Percentiles rank a stretch among this genome's conserved stretches.
These are phyloP conservation scores for Paecilomyces dactylethromorphus DNA, from an alignment of 2,329 filamentous ascomycete genomes.

Conservation along the genomic window DNA sequence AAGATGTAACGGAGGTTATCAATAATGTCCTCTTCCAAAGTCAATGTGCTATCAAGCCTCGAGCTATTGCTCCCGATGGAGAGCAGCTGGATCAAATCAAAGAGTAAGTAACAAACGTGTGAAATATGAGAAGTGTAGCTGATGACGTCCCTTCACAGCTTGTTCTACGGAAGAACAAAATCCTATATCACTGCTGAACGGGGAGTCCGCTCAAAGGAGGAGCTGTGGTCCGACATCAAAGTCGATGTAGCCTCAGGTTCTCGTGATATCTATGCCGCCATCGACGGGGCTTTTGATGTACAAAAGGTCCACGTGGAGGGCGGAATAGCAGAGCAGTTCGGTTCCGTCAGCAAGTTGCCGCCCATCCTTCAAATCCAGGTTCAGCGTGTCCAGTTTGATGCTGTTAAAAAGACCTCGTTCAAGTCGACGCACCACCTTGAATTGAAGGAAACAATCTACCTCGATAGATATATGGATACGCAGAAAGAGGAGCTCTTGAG, in stretches of 20 bases:
- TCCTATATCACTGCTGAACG: slow-evolving; percentile 41
- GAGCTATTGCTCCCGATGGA: slow-evolving; percentile 58
- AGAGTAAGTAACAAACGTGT: slow-evolving; percentile 38
- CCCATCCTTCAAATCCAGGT: slow-evolving; percentile 86
- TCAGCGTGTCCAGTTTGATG: slow-evolving; percentile 70
- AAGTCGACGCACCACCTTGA: slow-evolving; percentile 74
- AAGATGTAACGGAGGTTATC: slow-evolving; percentile 95
- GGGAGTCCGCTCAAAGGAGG: slow-evolving; percentile 44
- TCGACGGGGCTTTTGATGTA: slow-evolving; percentile 79
- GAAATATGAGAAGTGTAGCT: slow-evolving; percentile 1
- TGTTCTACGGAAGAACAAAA: slow-evolving; percentile 45
- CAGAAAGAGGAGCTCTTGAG: slow-evolving; percentile 56
- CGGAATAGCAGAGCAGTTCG: slow-evolving; percentile 55
- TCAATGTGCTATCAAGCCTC: slow-evolving; percentile 76
- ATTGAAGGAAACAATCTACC: slow-evolving; percentile 73
- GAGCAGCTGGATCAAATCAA: slow-evolving; percentile 79
- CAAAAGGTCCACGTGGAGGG: slow-evolving; percentile 65
- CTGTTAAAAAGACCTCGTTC: slow-evolving; percentile 50
- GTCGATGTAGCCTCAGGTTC: slow-evolving; percentile 53
- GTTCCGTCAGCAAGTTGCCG: slow-evolving; percentile 68
- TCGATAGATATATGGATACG: slow-evolving; percentile 77
- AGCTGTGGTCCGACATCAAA: slow-evolving; percentile 57
- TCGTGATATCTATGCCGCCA: slow-evolving; percentile 70
- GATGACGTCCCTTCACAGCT: slow-evolving; percentile 22
- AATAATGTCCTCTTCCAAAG: slow-evolving; percentile 85